Conservation (phyloP, 129 eudicot species). For the Centaurea solstitialis region DNA sequence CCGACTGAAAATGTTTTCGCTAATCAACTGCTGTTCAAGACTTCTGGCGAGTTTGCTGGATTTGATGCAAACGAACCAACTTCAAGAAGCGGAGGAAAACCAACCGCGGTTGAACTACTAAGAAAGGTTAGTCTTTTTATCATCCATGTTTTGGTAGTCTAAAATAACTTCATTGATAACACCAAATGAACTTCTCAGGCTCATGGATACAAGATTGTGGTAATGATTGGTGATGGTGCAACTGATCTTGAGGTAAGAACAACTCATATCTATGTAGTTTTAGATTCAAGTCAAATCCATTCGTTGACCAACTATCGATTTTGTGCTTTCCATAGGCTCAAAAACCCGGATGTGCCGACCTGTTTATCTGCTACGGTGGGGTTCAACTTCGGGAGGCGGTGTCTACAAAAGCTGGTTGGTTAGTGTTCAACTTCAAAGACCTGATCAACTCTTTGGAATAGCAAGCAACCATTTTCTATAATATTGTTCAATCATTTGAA, state of each 20-base stretch:
- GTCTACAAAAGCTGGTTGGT: slow-evolving; percentile 90
- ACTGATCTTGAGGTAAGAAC: slow-evolving; percentile 94
- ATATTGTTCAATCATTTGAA: background rate
- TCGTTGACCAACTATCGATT: background rate
- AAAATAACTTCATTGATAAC: background rate
- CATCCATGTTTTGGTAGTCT: background rate
- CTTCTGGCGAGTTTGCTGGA: slow-evolving; percentile 80
- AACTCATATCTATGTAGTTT: background rate
- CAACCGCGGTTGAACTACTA: slow-evolving; percentile 76
- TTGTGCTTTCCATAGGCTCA: slow-evolving; percentile 53
- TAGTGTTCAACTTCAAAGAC: slow-evolving; percentile 74
- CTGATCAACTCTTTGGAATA: slow-evolving; percentile 65
- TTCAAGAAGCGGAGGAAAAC: slow-evolving; percentile 96
- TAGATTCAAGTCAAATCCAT: background rate
- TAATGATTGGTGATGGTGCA: slow-evolving; percentile 98
- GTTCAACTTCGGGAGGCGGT: slow-evolving; percentile 80
- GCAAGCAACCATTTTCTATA: background rate
- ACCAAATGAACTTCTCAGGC: slow-evolving; percentile 47
- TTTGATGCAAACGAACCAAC: slow-evolving; percentile 90
- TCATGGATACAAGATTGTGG: slow-evolving; percentile 70
- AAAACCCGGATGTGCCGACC: slow-evolving; percentile 86
- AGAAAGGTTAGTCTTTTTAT: slow-evolving; percentile 57
- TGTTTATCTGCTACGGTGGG: slow-evolving; percentile 88
- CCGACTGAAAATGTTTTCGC: slow-evolving; percentile 82
- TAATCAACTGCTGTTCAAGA: slow-evolving; percentile 71